Evolutionary conservation across 169 alveolate species (phyloP).

Genomic region (Amoebophrya sp.): DNA sequence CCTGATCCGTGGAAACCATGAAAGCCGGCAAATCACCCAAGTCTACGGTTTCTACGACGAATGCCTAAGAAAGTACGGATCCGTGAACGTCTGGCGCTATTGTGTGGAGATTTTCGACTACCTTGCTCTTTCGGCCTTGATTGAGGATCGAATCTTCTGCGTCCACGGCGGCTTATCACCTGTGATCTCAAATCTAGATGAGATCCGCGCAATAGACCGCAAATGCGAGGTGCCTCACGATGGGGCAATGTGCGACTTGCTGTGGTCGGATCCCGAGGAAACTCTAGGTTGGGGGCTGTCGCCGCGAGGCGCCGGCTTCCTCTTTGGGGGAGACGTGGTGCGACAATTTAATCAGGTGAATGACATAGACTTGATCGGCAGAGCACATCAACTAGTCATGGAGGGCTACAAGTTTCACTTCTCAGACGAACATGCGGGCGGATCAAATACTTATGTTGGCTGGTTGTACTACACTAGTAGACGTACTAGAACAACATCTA

Average conservation of each 20-base stretch:
- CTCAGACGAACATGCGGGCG: no score
- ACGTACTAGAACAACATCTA: no score
- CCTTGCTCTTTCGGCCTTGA: slow-evolving; percentile 78
- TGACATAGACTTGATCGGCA: slow-evolving; percentile 83
- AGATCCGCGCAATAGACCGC: slow-evolving; percentile 63
- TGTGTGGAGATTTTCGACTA: slow-evolving; percentile 41
- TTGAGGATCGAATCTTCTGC: slow-evolving; percentile 91
- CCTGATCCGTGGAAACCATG: slow-evolving; percentile 85
- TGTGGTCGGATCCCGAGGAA: slow-evolving; percentile 93
- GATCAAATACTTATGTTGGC: no score
- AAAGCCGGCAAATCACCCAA: slow-evolving; percentile 88
- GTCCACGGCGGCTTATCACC: slow-evolving; percentile 99
- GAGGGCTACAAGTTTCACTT: slow-evolving; percentile 72
- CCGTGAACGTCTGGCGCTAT: slow-evolving; percentile 81
- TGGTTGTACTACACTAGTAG: no score
- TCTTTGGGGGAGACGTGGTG: slow-evolving; percentile 90
- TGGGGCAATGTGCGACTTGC: slow-evolving; percentile 94
- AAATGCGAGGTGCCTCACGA: slow-evolving; percentile 89
- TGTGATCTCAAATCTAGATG: slow-evolving; percentile 81
- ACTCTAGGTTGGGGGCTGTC: slow-evolving; percentile 82
- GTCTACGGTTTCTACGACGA: slow-evolving; percentile 99
- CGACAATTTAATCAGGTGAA: slow-evolving; percentile 75
- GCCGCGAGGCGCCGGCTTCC: slow-evolving; percentile 98
- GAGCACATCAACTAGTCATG: slow-evolving; percentile 94
- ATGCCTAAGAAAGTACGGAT: slow-evolving; percentile 95